Evolutionary conservation across 2,329 filamentous ascomycete species (phyloP).

Genomic region (Aspergillus brasiliensis): DNA sequence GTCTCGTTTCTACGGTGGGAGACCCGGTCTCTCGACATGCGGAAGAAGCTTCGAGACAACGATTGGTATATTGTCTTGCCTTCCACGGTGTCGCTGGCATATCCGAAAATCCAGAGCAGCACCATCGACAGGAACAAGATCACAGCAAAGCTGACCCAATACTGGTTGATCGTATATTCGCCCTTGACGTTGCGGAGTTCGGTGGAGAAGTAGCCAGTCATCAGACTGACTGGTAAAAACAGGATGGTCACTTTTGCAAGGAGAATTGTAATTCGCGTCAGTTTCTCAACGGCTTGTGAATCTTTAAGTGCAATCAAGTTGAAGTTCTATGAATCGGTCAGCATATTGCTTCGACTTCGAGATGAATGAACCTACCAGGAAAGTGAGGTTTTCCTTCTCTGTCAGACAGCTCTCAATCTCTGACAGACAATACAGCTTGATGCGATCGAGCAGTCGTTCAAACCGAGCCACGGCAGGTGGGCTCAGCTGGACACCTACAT

Average conservation of each 20-base stretch:
- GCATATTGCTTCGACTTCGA: not conserved
- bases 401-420: conserved; percentile 66
- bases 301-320: conserved; percentile 76
- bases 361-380: conserved; percentile 55
- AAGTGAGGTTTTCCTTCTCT: conserved; percentile 70
- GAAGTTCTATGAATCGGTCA: conserved; percentile 62
- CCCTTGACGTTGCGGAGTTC: conserved; percentile 60
- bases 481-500: conserved; percentile 46
- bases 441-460: conserved; percentile 61
- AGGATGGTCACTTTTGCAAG: conserved; percentile 74
- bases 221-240: conserved; percentile 73
- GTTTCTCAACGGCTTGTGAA: conserved; percentile 68
- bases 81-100: conserved; percentile 60
- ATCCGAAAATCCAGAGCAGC: conserved; percentile 59
- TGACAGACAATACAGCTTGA: conserved; percentile 62
- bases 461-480: conserved; percentile 60
- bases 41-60: conserved; percentile 40
- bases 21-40: conserved; percentile 33
- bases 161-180: conserved; percentile 63
- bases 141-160: conserved; percentile 69
- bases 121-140: conserved; percentile 63
- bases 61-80: conserved; percentile 55
- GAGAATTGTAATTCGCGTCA: conserved; percentile 71
- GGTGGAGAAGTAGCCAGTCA: conserved; percentile 74
- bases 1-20: conserved; percentile 19